Base-by-base conservation (phyloP, 2,329 filamentous ascomycete species). In the Aaosphaeria arxii region DNA sequence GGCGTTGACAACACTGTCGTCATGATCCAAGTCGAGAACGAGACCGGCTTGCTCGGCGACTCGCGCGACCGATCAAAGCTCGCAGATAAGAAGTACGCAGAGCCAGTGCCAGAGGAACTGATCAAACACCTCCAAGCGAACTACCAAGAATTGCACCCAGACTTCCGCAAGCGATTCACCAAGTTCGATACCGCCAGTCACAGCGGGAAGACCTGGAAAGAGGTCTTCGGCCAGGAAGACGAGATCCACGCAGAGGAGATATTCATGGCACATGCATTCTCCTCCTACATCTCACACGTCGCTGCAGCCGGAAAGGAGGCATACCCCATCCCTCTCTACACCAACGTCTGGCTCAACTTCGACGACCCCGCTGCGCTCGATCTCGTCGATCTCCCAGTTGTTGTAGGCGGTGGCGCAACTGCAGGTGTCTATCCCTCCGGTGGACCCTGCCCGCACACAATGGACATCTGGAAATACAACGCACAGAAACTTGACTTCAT, bases 1-100 rank as follows among this genome's bases (percentile, higher is more conserved):
- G 62, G 61, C 1, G 58, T 69, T 7, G 67, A 80, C 40, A 71
- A 65, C 3, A 82, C 77, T 0, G 77, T 82, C 0, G 52, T 82
- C 2, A 81, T 81, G 79, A 72, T 81, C 0, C 79, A 82, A 51
- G 78, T 82, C n/a, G 76, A 82, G 59, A 82, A 82, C 39, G 79
- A 82, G 62, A 71, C 71, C 0, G 79, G 79, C 0, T 50, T 81
- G 0, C 63, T 81, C 0, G 77, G 78, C 0, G 78, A 81, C 53
- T 80, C 74, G 6, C 69, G 77, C 24, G 79, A 81, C 53, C 64
- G 73, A 3, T 75, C 70, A 3, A 55, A 56, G 1, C 57, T 58
- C 5, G 77, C 76, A 1, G 65, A 78, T 13, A 58, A 69, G 43
- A 67, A 56, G 0, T 81, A 79, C 54, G 47, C 11, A 7, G 11